phyloP scores from a whole-genome alignment of 2,329 filamentous ascomycete genomes.

The Ophiosphaerella narmari region DNA sequence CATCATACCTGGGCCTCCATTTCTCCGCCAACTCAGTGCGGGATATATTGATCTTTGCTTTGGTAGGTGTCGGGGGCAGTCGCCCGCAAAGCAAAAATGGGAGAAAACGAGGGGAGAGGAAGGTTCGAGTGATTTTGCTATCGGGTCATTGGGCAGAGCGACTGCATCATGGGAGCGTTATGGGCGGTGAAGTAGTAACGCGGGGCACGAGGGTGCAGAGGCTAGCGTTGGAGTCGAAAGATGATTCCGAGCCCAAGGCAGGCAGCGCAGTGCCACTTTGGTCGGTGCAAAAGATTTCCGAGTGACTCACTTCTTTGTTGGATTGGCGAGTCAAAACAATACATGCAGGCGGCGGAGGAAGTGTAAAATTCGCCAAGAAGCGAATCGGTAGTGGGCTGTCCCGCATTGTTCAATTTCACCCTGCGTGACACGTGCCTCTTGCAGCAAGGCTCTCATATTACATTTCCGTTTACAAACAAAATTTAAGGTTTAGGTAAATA shows the following conservation, averaged over 20 bases:
- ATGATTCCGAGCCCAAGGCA: not conserved
- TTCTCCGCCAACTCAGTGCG: conserved; percentile 35
- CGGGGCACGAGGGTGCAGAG: conserved; percentile 34
- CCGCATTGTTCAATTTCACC: conserved; percentile 13
- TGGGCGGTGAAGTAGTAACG: conserved; percentile 40
- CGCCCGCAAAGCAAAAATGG: conserved; percentile 23
- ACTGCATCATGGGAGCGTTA: conserved; percentile 42
- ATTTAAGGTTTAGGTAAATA: too few species aligned
- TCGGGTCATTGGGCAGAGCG: conserved; percentile 38
- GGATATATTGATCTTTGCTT: conserved; percentile 20
- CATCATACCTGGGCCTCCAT: conserved; percentile 46
- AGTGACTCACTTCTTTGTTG: conserved; percentile 17
- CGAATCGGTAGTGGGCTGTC: conserved; percentile 18
- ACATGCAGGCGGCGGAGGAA: conserved; percentile 16
- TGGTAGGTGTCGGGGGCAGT: conserved; percentile 14
- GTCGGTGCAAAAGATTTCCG: not conserved
- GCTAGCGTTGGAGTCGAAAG: conserved; percentile 8
- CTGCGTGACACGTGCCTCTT: conserved; percentile 23
- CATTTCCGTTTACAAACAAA: too few species aligned
- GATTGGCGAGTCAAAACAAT: conserved; percentile 19
- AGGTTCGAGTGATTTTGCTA: conserved; percentile 33
- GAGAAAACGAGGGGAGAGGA: conserved; percentile 16
- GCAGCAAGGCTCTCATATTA: too few species aligned
- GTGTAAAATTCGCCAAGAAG: conserved; percentile 17
- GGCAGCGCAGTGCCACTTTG: not conserved